Evolutionary conservation across 805 yeast genomes (phyloP).

Genomic region (Pichia cephalocereana): DNA sequence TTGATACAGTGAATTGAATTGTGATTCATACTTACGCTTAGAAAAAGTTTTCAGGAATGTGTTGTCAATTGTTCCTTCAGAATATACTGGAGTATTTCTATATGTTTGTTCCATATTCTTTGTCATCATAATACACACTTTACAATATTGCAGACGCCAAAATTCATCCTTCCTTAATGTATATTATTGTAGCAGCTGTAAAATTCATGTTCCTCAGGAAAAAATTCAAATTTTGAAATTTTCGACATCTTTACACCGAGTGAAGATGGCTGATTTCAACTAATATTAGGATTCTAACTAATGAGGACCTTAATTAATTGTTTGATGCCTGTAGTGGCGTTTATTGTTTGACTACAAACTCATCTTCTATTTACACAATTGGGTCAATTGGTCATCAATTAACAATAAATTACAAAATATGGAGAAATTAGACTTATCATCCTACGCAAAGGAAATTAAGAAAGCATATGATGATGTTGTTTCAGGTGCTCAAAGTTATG

Average conservation of each 20-base stretch:
- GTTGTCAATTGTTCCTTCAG: conserved; percentile 9
- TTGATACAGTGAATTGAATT: conserved; percentile 50
- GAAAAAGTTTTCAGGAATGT: conserved; percentile 13
- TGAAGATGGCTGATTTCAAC: too few species aligned
- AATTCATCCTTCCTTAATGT: too few species aligned
- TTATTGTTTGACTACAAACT: background rate
- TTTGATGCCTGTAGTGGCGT: background rate
- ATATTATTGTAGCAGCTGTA: too few species aligned
- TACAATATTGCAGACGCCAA: too few species aligned
- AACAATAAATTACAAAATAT: conserved; percentile 16
- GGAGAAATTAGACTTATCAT: conserved; percentile 52
- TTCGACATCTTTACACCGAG: too few species aligned
- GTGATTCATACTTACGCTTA: conserved; percentile 39
- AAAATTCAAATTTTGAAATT: too few species aligned
- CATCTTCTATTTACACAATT: too few species aligned
- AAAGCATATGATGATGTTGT: conserved; percentile 70
- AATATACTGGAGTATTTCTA: background rate
- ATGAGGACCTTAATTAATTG: too few species aligned
- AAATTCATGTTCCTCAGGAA: too few species aligned
- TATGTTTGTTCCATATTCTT: background rate
- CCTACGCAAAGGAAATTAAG: conserved; percentile 69
- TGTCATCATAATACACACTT: too few species aligned
- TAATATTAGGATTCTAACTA: too few species aligned
- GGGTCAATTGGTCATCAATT: background rate
- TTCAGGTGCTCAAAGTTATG: conserved; percentile 70